Percentiles rank a stretch among this genome's conserved stretches.
Conservation (phyloP, 139 green algal genomes). For the Coccomyxa sp. region DNA sequence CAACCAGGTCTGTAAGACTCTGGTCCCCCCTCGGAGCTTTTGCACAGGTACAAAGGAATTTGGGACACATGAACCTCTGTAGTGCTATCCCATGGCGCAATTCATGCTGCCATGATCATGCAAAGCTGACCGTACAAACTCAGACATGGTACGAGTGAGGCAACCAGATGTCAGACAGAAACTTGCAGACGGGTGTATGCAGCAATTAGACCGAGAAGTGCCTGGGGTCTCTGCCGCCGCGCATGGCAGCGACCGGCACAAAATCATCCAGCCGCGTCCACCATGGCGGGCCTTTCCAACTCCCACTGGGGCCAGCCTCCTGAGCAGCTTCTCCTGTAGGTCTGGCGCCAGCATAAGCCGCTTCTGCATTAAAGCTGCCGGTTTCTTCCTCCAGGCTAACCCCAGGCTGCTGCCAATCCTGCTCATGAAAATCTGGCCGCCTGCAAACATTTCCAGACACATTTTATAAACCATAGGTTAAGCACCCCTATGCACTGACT, state of each 20-base stretch:
- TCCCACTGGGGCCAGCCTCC: too few species aligned
- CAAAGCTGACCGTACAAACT: not conserved
- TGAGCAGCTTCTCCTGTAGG: too few species aligned
- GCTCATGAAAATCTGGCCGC: too few species aligned
- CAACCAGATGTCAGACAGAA: too few species aligned
- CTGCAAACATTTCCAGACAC: too few species aligned
- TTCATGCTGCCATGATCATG: not conserved
- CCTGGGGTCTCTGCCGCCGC: constrained; percentile 4
- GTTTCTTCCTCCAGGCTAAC: too few species aligned
- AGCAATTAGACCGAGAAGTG: not conserved
- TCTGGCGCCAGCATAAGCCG: too few species aligned
- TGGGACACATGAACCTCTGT: not conserved
- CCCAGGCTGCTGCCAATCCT: too few species aligned
- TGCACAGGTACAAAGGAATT: not conserved
- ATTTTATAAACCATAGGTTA: too few species aligned
- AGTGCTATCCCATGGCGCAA: not conserved
- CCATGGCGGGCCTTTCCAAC: not conserved
- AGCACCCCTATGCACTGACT: too few species aligned
- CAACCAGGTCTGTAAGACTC: not conserved
- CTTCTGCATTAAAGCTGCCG: too few species aligned
- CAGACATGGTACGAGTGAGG: too few species aligned
- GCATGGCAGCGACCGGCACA: constrained; percentile 4
- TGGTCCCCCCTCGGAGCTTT: not conserved
- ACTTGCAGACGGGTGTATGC: not conserved
- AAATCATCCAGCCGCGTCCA: constrained; percentile 5